Evolutionary conservation across 2,329 filamentous ascomycete species (phyloP).

Genomic region (Aspergillus candidus): DNA sequence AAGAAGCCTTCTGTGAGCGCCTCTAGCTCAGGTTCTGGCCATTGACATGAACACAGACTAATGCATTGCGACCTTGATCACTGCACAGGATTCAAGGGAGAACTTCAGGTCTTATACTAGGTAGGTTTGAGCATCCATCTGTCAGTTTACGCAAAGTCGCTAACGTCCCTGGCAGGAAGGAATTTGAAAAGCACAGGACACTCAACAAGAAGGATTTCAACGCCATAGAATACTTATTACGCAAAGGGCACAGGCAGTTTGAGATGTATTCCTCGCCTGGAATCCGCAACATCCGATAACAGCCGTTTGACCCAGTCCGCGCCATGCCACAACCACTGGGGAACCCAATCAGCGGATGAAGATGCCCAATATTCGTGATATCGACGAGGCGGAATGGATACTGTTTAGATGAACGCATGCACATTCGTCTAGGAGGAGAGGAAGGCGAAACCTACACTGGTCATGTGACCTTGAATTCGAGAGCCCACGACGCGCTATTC

Average conservation of each 20-base stretch:
- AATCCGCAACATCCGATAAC: slow-evolving; percentile 63
- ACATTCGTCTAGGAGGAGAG: too few species aligned
- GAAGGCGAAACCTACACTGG: background rate
- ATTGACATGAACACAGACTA: background rate
- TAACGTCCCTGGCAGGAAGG: slow-evolving; percentile 46
- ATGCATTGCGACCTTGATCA: background rate
- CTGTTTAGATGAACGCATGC: too few species aligned
- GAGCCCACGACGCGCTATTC: slow-evolving; percentile 13
- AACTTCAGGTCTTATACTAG: slow-evolving; percentile 40
- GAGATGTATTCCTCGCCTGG: slow-evolving; percentile 74
- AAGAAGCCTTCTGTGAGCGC: slow-evolving; percentile 67
- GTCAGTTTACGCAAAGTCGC: slow-evolving; percentile 6
- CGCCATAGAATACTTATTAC: slow-evolving; percentile 76
- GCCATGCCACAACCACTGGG: background rate
- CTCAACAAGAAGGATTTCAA: slow-evolving; percentile 80
- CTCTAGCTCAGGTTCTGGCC: background rate
- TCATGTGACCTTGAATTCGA: slow-evolving; percentile 10
- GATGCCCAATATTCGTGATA: too few species aligned
- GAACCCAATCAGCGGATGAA: background rate
- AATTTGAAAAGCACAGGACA: slow-evolving; percentile 66
- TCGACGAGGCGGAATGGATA: too few species aligned
- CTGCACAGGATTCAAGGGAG: slow-evolving; percentile 32
- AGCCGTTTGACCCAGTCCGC: background rate
- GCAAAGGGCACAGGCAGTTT: slow-evolving; percentile 74
- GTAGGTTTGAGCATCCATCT: slow-evolving; percentile 22